These are phyloP conservation scores for Russula griseocarnosa DNA, from an alignment of 768 basidiomycete species.

Conservation along the genomic window DNA sequence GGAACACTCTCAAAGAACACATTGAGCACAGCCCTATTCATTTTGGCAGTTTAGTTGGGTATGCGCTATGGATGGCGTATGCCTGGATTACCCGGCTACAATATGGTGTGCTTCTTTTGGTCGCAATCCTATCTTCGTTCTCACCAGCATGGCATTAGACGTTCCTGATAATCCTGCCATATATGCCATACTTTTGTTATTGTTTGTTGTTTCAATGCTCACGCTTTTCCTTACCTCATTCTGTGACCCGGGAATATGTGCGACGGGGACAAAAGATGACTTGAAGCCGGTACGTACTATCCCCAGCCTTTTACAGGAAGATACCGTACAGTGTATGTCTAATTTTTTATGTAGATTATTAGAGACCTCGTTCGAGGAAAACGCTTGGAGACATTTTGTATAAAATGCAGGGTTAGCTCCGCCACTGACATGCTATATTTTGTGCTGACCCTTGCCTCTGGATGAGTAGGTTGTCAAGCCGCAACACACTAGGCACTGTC, in stretches of 20 bases:
- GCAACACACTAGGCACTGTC: background rate
- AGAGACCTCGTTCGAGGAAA: slow-evolving; percentile 1
- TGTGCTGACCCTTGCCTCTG: background rate
- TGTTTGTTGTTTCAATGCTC: too few species aligned
- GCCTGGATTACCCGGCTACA: too few species aligned
- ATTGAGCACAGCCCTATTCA: background rate
- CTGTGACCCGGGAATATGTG: slow-evolving; percentile 8
- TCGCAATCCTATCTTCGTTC: too few species aligned
- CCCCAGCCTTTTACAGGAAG: too few species aligned
- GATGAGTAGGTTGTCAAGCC: background rate
- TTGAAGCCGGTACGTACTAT: slow-evolving; percentile 3
- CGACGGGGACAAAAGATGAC: background rate
- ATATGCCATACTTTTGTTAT: too few species aligned
- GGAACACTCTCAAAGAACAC: background rate
- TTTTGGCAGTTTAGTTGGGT: background rate
- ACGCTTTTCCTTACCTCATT: too few species aligned
- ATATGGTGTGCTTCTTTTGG: too few species aligned
- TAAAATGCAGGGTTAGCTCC: slow-evolving; percentile 6
- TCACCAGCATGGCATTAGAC: too few species aligned
- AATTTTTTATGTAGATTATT: background rate
- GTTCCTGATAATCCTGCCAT: too few species aligned
- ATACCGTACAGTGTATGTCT: too few species aligned
- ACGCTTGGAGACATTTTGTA: slow-evolving; percentile 2
- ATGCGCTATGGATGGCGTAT: too few species aligned
- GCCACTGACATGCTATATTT: background rate